Evolutionary conservation across 2,329 filamentous ascomycete genomes (phyloP).

Genomic region (Alternaria hordeiaustralica): DNA sequence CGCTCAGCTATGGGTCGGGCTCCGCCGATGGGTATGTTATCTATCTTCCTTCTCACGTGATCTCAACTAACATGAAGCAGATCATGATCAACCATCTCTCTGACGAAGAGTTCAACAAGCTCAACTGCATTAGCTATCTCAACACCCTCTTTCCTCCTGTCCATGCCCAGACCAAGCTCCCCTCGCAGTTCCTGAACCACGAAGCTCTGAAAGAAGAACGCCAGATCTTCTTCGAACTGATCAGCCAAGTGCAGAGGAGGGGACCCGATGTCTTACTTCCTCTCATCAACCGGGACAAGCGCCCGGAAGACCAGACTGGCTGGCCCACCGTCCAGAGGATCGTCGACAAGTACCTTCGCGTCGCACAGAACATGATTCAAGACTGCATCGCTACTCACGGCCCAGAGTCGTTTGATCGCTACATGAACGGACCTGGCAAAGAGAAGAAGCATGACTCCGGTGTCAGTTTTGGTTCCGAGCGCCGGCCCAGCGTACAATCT

Average conservation of each 20-base stretch:
- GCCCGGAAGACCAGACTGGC: constrained; percentile 59
- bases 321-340: constrained; percentile 59
- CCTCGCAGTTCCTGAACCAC: constrained; percentile 60
- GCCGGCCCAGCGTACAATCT: constrained; percentile 38
- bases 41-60: background rate
- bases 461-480: constrained; percentile 61
- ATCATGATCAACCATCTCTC: constrained; percentile 71
- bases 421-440: constrained; percentile 48
- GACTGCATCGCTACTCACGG: constrained; percentile 60
- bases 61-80: constrained; percentile 43
- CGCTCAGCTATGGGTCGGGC: constrained; percentile 65
- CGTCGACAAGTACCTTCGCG: constrained; percentile 64
- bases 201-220: constrained; percentile 63
- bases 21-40: constrained; percentile 67
- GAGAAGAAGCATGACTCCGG: constrained; percentile 68
- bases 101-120: constrained; percentile 67
- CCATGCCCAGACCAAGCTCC: constrained; percentile 43
- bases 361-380: constrained; percentile 66
- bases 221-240: constrained; percentile 68
- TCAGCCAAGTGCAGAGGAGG: constrained; percentile 62
- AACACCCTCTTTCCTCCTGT: constrained; percentile 71
- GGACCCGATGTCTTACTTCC: constrained; percentile 61
- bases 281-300: constrained; percentile 61
- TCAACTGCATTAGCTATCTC: constrained; percentile 71
- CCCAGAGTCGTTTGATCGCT: constrained; percentile 43